Evolutionary conservation across 2,329 filamentous ascomycete genomes (phyloP), one percentile per base, ranked within the genome.

Genomic region (Xylariaceae sp.): DNA sequence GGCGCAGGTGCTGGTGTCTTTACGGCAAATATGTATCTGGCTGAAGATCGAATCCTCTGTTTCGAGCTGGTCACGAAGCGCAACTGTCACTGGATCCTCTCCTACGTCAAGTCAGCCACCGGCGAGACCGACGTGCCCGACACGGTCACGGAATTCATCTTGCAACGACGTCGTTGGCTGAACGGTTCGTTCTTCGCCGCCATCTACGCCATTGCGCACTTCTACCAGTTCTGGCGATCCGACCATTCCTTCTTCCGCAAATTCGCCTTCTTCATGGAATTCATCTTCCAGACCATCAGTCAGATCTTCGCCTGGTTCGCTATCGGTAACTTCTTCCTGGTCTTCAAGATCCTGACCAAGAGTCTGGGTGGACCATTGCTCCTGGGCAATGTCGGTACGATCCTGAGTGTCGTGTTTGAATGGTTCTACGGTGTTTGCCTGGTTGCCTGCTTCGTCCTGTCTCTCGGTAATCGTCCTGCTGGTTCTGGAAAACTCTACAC

Each of bases 291-390:
- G 75, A 94, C 91, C 1, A 82, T 93, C 75, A 96, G 90, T 80
- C 97, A 97, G 90, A 83, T 99, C 71, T 99, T 97, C 73, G 92
- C 94, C 56, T 99, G 94, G 94, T 97, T 99, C 72, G 91, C 89
- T 68, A 94, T 97, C 71, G 89, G 94, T 71, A 99, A 99, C 78
- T 99, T 99, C 82, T 99, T 97, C 83, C 78, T 99, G 71, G 93
- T 99, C 67, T 99, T 99, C 80, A 92, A 92, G 74, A 97, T 99
- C 72, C 79, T 99, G 65, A 97, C 93, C 1, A 88, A 86, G 9
- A 96, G 92, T 69, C 79, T 99, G 65, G 88, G 90, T 51, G 81
- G 83, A 30, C 68, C 77, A 0, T 74, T 82, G 37, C 81, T 97
- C 30, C 82, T 97, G 1, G 90, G 92, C 53, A 86, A 82, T 3